Base-by-base conservation (phyloP, 352 stramenopile genomes). In the Globisporangium orthogonon region DNA sequence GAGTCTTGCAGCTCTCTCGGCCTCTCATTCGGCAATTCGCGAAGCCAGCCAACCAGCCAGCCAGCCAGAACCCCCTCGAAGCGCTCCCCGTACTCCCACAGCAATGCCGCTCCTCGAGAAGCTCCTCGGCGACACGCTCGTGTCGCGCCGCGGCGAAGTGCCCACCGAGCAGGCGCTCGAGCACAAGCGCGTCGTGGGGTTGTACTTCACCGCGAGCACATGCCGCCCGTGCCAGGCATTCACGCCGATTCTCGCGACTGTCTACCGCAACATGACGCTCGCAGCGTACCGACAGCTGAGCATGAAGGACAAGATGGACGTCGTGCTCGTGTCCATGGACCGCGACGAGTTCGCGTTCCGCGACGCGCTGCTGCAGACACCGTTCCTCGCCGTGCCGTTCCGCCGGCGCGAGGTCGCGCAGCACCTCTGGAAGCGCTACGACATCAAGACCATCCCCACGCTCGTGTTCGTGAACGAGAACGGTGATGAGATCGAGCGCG, bases 181-280 rank as follows among this genome's bases (percentile, higher is more conserved):
- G 37, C 48, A 66, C 56, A 87, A 87, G 62, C 73, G 60, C 18
- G 69, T 79, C 40, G 65, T 89, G 50, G 76, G 76, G 0, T 56
- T 89, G 33, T 89, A 85, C 69, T 89, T 89, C 63, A 85, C 76
- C 10, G 73, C 72, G 48, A 86, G 74, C 62, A 76, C 65, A 14
- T 87, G 76, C 56, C 65, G 65, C 33, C 74, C 76, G 15, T 89
- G 78, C 50, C 72, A 80, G 61, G 68, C 65, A 31, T 89, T 89
- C 65, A 86, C 78, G 49, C 78, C 76, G 29, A 64, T 84, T 48
- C 62, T 89, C 53, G 78, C 76, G 35, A 84, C 75, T 0, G 73
- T 80, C 15, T 73, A 89, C 52, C 69, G 70, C 44, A 85, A 84
- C 67, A 86, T 87, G 77, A 60, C 69, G 56, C 74, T 87, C n/a